These are phyloP conservation scores for Carex cristatella DNA, from an alignment of 176 grass and related monocot genomes.

Conservation along the genomic window DNA sequence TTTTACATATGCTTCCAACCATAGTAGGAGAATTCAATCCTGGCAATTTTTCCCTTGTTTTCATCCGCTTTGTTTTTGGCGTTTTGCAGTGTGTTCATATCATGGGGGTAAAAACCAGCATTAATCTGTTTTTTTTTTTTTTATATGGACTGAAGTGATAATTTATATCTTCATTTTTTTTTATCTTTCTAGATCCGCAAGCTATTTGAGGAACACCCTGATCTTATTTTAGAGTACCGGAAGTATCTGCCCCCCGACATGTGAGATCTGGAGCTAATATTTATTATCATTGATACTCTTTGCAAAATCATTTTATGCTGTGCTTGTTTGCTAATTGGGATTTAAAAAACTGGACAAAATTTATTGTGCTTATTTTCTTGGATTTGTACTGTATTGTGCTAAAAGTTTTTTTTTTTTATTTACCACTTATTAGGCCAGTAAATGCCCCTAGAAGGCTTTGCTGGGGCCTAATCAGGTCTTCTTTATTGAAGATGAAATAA, in stretches of 20 bases:
- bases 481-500: not conserved
- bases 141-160: not conserved
- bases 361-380: not conserved
- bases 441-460: no score
- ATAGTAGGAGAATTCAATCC: not conserved
- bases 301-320: not conserved
- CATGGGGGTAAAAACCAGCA: not conserved
- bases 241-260: not conserved
- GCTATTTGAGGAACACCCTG: not conserved
- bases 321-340: not conserved
- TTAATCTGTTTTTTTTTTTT: not conserved
- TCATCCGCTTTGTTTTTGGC: no score
- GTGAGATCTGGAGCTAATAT: slow-evolving; percentile 12
- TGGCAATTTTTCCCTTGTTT: no score
- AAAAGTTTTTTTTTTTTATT: not conserved
- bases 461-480: not conserved
- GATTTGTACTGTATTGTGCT: not conserved
- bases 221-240: not conserved
- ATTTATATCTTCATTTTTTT: not conserved
- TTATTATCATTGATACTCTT: not conserved
- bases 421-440: not conserved
- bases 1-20: not conserved
- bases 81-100: not conserved
- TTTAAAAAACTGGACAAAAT: not conserved
- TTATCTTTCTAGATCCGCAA: not conserved